Conservation (phyloP, 345 rosid species). For the Salix dunnii region DNA sequence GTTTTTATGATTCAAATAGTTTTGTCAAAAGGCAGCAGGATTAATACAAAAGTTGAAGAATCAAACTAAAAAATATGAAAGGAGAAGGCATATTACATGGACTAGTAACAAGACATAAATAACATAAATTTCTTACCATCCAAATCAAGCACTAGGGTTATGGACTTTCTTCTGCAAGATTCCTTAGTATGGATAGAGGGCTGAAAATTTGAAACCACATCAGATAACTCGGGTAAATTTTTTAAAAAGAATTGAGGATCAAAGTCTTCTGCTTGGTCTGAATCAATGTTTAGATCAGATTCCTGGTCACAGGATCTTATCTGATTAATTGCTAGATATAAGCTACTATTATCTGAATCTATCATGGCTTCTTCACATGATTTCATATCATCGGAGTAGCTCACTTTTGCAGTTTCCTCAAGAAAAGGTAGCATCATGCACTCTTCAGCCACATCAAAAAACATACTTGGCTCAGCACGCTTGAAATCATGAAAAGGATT, state of each 20-base stretch:
- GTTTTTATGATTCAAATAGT: background rate
- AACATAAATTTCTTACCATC: conserved; percentile 57
- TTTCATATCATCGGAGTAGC: conserved; percentile 38
- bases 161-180: conserved; percentile 47
- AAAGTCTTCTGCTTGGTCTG: conserved; percentile 59
- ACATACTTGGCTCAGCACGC: conserved; percentile 52
- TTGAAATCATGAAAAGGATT: conserved; percentile 54
- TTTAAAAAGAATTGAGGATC: conserved; percentile 73
- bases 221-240: conserved; percentile 79
- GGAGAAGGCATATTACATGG: background rate
- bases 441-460: conserved; percentile 60
- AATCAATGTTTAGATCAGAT: conserved; percentile 46
- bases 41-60: background rate
- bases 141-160: conserved; percentile 87
- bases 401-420: conserved; percentile 55
- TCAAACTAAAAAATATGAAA: background rate
- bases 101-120: background rate
- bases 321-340: conserved; percentile 60
- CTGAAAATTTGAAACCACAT: conserved; percentile 55
- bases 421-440: conserved; percentile 75
- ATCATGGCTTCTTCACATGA: conserved; percentile 42
- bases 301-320: conserved; percentile 47
- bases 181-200: conserved; percentile 42
- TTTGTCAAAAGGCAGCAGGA: background rate
- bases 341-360: conserved; percentile 44